Evolutionary conservation across 345 rosid genomes (phyloP), one percentile per base, ranked within the genome.

Genomic region (Bretschneidera sinensis): DNA sequence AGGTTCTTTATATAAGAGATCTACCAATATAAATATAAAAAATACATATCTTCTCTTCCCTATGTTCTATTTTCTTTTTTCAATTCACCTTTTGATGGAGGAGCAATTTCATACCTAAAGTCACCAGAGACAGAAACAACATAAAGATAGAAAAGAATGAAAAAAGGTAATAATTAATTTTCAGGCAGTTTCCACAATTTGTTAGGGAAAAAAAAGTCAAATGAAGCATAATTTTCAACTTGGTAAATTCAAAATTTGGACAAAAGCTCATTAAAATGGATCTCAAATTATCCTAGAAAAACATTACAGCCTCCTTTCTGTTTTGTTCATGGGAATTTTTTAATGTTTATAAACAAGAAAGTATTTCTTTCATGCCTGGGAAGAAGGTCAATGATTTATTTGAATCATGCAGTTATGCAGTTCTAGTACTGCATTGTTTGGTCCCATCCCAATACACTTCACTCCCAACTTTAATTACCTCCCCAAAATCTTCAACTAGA

Each of bases 361-460:
- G 21, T 24, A 14, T 45, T 33, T 60, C 69, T 48, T 55, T 28
- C 61, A 58, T 24, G 52, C 35, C 55, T 47, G 33, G 47, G 55
- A 34, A 61, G 43, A 56, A 54, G 70, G 67, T 31, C 54, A 68
- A 54, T 55, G 55, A 63, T 69, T 66, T 77, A 63, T 69, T 70
- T 22, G 43, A 66, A 65, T 64, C 62, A 57, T 65, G 66, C 54
- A n/a, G n/a, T 54, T 51, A 62, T n/a, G 43, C 57, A 20, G 43
- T 66, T 70, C 52, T 54, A 55, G 60, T 43, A 62, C 71, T 9
- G 45, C 45, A 65, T 43, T 69, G 52, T 65, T 55, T 19, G 17
- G 49, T 70, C 54, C 51, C 60, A 63, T 56, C 63, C 39, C 55
- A 24, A 65, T 59, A 34, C 50, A 49, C 58, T 47, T 70, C 25